Evolutionary conservation across 1,284 basidiomycete genomes (phyloP).

Genomic region (Pseudozyma sp.): DNA sequence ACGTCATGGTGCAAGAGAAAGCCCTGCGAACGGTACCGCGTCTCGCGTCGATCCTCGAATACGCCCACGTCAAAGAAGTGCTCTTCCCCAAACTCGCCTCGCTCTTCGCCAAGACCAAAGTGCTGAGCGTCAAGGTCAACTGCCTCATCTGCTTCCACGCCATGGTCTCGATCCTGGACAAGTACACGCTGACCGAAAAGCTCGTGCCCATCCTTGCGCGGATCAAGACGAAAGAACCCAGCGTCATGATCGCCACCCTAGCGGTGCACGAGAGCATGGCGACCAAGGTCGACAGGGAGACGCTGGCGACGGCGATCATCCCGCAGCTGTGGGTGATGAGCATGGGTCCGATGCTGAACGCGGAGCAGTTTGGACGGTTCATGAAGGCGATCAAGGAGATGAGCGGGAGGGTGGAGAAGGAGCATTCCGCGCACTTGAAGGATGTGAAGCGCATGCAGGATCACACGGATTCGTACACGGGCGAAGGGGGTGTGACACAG

Average conservation of each 20-base stretch:
- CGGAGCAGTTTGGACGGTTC: constrained; percentile 82
- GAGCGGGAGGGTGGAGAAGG: constrained; percentile 83
- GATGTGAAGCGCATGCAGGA: constrained; percentile 60
- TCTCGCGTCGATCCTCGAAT: constrained; percentile 89
- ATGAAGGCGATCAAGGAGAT: constrained; percentile 70
- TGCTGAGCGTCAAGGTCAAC: constrained; percentile 81
- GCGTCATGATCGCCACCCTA: constrained; percentile 78
- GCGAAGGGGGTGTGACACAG: not conserved
- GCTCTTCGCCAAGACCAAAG: constrained; percentile 66
- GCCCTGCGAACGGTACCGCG: constrained; percentile 86
- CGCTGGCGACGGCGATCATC: constrained; percentile 79
- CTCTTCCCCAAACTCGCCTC: constrained; percentile 62
- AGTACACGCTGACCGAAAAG: constrained; percentile 86
- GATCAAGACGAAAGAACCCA: constrained; percentile 84
- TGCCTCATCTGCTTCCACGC: constrained; percentile 85
- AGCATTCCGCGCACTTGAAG: constrained; percentile 73
- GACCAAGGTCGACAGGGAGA: constrained; percentile 91
- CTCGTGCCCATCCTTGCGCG: constrained; percentile 91
- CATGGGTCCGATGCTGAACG: constrained; percentile 75
- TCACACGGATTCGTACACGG: constrained; percentile 57
- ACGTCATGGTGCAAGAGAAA: constrained; percentile 82
- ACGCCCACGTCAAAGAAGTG: constrained; percentile 66
- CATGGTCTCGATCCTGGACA: constrained; percentile 92
- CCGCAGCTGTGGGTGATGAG: constrained; percentile 66
- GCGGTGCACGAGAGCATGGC: constrained; percentile 97